Percentiles rank a stretch among this genome's conserved stretches.
These are phyloP conservation scores for Ophiostoma novo-ulmi DNA, from an alignment of 2,329 filamentous ascomycete genomes.

Conservation along the genomic window DNA sequence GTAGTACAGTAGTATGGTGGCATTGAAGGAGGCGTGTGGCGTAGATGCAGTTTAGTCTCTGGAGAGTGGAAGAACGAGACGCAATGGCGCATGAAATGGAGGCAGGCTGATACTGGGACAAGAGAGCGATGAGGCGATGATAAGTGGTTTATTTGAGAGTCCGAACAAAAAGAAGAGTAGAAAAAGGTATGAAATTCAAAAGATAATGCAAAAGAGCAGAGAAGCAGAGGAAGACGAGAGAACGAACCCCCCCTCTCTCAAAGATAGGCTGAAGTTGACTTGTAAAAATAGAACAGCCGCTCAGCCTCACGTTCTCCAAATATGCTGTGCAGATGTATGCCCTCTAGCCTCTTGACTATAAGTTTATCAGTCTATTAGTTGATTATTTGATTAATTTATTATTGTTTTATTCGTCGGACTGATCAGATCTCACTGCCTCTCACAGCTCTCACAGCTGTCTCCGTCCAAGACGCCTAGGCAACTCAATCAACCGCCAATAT, in stretches of 20 bases:
- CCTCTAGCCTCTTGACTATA: not conserved
- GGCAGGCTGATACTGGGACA: not conserved
- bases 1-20: not conserved
- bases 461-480: not conserved
- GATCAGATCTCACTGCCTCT: not conserved
- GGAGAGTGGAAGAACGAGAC: not conserved
- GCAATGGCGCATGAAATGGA: not conserved
- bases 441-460: not conserved
- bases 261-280: not conserved
- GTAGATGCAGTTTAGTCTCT: not conserved
- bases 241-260: not conserved
- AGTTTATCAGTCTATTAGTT: not conserved
- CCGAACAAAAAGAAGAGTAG: not conserved
- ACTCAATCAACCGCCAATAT: not conserved
- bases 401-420: not conserved
- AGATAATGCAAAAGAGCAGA: not conserved
- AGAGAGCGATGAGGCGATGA: not conserved
- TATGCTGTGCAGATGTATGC: not conserved
- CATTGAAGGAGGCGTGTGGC: slow-evolving; percentile 1
- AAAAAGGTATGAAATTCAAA: not conserved
- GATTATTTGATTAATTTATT: not conserved
- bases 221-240: not conserved
- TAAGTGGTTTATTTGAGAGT: not conserved
- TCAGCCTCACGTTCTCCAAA: not conserved
- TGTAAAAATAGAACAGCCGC: not conserved